Evolutionary conservation across 2,329 filamentous ascomycete genomes (phyloP).

Genomic region (Elsinoe arachidis): DNA sequence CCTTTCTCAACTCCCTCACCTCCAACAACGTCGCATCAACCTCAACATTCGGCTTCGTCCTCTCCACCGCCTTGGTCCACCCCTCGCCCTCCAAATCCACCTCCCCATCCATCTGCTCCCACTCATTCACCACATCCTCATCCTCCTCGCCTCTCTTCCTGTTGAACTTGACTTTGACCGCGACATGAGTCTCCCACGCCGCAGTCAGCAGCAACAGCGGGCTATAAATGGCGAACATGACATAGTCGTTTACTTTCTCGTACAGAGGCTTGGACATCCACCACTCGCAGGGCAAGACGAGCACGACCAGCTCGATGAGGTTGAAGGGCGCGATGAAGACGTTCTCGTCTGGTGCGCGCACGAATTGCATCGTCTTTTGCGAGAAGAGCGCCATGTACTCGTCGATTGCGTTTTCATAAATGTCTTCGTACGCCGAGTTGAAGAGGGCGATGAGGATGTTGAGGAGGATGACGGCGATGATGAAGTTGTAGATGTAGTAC

Average conservation of each 20-base stretch:
- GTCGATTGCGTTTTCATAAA: conserved; percentile 85
- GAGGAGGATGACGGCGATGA: conserved; percentile 87
- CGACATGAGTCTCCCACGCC: conserved; percentile 53
- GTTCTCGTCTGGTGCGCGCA: conserved; percentile 93
- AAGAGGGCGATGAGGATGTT: conserved; percentile 97
- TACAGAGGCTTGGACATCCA: conserved; percentile 74
- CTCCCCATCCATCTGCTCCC: conserved; percentile 70
- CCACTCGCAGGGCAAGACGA: conserved; percentile 84
- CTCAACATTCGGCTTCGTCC: conserved; percentile 73
- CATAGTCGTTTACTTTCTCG: conserved; percentile 72
- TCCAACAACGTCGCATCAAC: conserved; percentile 69
- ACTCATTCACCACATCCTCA: conserved; percentile 81
- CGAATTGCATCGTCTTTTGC: conserved; percentile 93
- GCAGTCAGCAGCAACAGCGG: conserved; percentile 64
- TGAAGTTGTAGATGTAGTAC: conserved; percentile 96
- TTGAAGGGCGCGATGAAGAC: conserved; percentile 97
- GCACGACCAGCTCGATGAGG: conserved; percentile 73
- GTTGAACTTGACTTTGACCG: conserved; percentile 61
- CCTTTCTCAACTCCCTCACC: conserved; percentile 35
- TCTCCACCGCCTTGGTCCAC: conserved; percentile 72
- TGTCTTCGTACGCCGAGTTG: conserved; percentile 92
- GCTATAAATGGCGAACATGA: conserved; percentile 80
- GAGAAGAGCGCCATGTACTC: conserved; percentile 91
- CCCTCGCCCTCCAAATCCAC: conserved; percentile 75
- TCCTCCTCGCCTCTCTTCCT: conserved; percentile 74